Conservation (phyloP, 1,284 basidiomycete genomes). For the Cryptococcus sp. region DNA sequence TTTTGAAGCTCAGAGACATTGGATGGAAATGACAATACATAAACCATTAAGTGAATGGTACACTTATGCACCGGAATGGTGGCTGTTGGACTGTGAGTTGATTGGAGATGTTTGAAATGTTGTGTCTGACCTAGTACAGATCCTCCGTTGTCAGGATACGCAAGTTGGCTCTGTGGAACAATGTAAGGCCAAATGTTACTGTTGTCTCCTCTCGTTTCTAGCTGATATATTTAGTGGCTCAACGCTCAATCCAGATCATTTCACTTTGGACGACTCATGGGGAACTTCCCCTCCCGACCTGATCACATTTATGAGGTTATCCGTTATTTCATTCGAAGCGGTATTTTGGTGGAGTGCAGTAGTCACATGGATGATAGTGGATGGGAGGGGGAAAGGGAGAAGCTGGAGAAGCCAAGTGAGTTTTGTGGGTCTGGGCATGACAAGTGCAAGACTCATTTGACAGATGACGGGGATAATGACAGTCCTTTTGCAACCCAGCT, state of each 20-base stretch:
- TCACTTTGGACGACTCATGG: slow-evolving; percentile 68
- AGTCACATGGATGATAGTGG: slow-evolving; percentile 38
- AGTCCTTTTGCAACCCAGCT: slow-evolving; percentile 73
- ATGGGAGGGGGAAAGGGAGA: slow-evolving; percentile 12
- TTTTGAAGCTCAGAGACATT: slow-evolving; percentile 15
- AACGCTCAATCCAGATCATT: slow-evolving; percentile 24
- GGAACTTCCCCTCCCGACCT: slow-evolving; percentile 65
- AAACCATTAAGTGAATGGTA: not conserved
- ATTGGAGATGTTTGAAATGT: not conserved
- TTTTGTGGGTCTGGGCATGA: not conserved
- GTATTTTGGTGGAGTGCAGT: slow-evolving; percentile 73
- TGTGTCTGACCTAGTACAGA: slow-evolving; percentile 3
- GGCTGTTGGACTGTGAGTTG: slow-evolving; percentile 10
- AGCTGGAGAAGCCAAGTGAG: slow-evolving; percentile 61
- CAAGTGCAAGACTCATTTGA: not conserved
- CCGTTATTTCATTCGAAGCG: slow-evolving; percentile 62
- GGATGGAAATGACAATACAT: slow-evolving; percentile 14
- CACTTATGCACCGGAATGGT: slow-evolving; percentile 11
- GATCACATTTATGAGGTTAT: slow-evolving; percentile 73
- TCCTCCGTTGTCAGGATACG: slow-evolving; percentile 10
- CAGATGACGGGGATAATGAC: slow-evolving; percentile 69
- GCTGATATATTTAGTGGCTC: not conserved
- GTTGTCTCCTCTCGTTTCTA: not conserved
- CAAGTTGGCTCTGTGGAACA: slow-evolving; percentile 9
- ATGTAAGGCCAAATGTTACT: not conserved